Percentiles rank a stretch among this genome's conserved stretches.
These are phyloP conservation scores for Fusarium oligoseptatum DNA, from an alignment of 2,329 filamentous ascomycete species.

Conservation along the genomic window DNA sequence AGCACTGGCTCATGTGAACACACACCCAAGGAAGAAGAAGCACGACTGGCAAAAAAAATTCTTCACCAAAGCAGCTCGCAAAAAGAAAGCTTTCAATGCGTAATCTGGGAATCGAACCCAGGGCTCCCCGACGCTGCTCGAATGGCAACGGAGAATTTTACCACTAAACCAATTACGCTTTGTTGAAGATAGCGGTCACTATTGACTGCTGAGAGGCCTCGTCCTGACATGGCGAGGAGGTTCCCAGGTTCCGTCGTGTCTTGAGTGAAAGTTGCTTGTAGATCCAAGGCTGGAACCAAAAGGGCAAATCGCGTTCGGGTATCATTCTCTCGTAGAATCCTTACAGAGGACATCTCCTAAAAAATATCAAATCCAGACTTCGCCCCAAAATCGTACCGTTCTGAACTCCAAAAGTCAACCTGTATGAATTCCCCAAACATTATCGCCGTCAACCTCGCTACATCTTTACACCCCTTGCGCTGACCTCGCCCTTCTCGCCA, in stretches of 20 bases:
- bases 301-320: conserved; percentile 6
- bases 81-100: background rate
- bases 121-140: conserved; percentile 3
- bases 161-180: conserved; percentile 30
- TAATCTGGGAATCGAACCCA: conserved; percentile 27
- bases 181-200: accelerated
- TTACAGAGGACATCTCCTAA: background rate
- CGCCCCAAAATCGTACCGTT: background rate
- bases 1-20: background rate
- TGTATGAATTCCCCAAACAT: conserved; percentile 12
- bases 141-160: conserved; percentile 29
- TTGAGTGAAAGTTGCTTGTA: background rate
- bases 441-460: conserved; percentile 35
- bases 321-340: conserved; percentile 15
- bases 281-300: background rate
- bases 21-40: background rate
- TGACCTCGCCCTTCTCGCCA: conserved; percentile 74
- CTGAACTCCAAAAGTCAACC: background rate
- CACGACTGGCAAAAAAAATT: background rate
- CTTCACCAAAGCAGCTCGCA: background rate
- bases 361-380: background rate
- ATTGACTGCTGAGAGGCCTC: background rate
- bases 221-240: too few species aligned
- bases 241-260: background rate
- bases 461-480: conserved; percentile 67